A percentile compares a stretch with the other conserved stretches of the same genome.
These are phyloP conservation scores for Coemansia sp. DNA, from an alignment of 192 early-diverging fungal species.

Conservation along the genomic window DNA sequence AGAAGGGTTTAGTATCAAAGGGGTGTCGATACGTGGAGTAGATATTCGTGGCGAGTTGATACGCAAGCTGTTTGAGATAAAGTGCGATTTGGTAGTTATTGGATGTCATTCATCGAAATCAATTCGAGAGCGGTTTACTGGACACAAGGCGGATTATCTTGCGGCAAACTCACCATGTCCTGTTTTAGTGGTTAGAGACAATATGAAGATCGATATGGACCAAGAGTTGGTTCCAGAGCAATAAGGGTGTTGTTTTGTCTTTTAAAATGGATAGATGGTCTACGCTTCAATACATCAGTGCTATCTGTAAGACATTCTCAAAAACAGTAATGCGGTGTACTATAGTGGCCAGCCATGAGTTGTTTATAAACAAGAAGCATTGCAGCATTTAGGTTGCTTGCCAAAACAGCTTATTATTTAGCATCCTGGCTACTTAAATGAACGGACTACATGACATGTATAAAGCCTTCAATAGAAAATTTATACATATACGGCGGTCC, in stretches of 20 bases:
- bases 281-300: neutral
- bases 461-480: no score
- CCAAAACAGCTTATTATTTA: no score
- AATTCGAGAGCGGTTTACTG: slow-evolving; percentile 33
- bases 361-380: no score
- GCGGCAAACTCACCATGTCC: slow-evolving; percentile 43
- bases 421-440: no score
- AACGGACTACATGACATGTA: no score
- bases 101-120: slow-evolving; percentile 33
- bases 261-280: neutral
- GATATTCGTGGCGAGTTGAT: slow-evolving; percentile 51
- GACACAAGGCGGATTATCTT: slow-evolving; percentile 30
- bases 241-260: neutral
- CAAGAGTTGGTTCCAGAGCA: neutral
- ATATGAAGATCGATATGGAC: neutral
- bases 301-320: no score
- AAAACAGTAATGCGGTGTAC: no score
- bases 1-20: slow-evolving; percentile 42
- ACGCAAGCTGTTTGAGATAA: slow-evolving; percentile 50
- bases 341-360: no score
- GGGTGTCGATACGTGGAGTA: slow-evolving; percentile 47
- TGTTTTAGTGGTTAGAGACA: slow-evolving; percentile 27
- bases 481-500: no score
- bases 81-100: slow-evolving; percentile 36
- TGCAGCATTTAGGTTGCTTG: no score